These are phyloP conservation scores for Cadophora luteo-olivacea DNA, from an alignment of 2,329 filamentous ascomycete species.

Conservation along the genomic window DNA sequence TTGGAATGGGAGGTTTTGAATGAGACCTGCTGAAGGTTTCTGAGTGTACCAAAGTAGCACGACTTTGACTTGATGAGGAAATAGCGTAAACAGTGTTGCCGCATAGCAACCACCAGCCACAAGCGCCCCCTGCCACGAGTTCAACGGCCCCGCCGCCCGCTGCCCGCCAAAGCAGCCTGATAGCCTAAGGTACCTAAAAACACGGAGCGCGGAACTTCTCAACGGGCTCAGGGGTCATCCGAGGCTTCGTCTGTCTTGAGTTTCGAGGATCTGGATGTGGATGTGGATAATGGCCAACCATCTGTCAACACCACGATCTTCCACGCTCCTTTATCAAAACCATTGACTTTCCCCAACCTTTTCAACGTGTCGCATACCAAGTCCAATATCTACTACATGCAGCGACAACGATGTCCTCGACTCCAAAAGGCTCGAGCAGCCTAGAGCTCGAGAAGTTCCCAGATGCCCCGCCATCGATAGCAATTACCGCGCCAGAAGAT, in stretches of 20 bases:
- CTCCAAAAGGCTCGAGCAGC: slow-evolving; percentile 43
- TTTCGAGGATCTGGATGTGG: background rate
- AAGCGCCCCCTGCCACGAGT: background rate
- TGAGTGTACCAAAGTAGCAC: background rate
- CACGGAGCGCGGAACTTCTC: slow-evolving; percentile 5
- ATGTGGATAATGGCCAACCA: background rate
- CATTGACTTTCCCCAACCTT: slow-evolving; percentile 19
- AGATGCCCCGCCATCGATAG: slow-evolving; percentile 42
- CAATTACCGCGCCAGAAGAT: slow-evolving; percentile 38
- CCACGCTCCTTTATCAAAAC: slow-evolving; percentile 34
- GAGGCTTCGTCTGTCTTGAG: background rate
- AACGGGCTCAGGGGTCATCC: background rate
- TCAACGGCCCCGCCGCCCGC: too few species aligned
- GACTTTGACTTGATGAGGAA: slow-evolving; percentile 23
- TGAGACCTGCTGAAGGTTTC: slow-evolving; percentile 13
- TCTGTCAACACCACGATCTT: background rate
- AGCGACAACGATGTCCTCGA: slow-evolving; percentile 44
- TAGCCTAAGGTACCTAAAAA: background rate
- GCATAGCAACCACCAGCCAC: slow-evolving; percentile 9
- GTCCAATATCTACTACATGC: slow-evolving; percentile 37
- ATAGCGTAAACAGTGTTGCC: slow-evolving; percentile 25
- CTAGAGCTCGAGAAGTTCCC: slow-evolving; percentile 43
- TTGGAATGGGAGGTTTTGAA: slow-evolving; percentile 26
- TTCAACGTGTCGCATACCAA: slow-evolving; percentile 5
- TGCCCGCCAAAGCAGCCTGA: background rate